Evolutionary conservation across 2,329 filamentous ascomycete species (phyloP).

Genomic region (Curvularia hawaiiensis): DNA sequence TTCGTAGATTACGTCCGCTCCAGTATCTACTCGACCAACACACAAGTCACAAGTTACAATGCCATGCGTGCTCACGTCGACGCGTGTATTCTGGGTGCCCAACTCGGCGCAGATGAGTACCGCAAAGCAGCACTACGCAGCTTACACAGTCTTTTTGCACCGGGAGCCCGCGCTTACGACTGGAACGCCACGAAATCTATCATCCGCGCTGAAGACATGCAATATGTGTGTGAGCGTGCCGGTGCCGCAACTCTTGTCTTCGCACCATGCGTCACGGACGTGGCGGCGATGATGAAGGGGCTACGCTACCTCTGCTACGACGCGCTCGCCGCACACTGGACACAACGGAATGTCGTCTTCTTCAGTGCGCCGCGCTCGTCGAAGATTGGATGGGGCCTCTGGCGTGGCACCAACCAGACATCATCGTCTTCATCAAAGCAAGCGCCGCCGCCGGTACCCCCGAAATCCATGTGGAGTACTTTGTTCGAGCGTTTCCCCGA

Average conservation of each 20-base stretch:
- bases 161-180: conserved; percentile 2
- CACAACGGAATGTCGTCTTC: conserved; percentile 9
- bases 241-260: neutral
- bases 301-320: conserved; percentile 26
- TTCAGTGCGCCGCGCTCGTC: neutral
- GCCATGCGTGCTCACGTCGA: conserved; percentile 9
- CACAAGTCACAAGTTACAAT: conserved; percentile 11
- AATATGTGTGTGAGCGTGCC: conserved; percentile 14
- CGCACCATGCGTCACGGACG: neutral
- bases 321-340: conserved; percentile 22
- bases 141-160: conserved; percentile 15
- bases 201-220: conserved; percentile 18
- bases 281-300: neutral
- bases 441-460: no score
- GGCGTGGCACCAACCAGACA: neutral
- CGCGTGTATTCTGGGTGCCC: conserved; percentile 19
- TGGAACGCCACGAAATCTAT: neutral
- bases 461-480: neutral
- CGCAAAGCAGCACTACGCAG: conserved; percentile 15
- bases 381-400: neutral
- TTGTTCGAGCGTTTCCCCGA: neutral
- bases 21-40: conserved; percentile 27
- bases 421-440: no score
- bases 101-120: conserved; percentile 14
- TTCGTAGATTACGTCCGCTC: conserved; percentile 25